Conservation (phyloP, 2,329 filamentous ascomycete genomes). For the Fusarium buxicola region DNA sequence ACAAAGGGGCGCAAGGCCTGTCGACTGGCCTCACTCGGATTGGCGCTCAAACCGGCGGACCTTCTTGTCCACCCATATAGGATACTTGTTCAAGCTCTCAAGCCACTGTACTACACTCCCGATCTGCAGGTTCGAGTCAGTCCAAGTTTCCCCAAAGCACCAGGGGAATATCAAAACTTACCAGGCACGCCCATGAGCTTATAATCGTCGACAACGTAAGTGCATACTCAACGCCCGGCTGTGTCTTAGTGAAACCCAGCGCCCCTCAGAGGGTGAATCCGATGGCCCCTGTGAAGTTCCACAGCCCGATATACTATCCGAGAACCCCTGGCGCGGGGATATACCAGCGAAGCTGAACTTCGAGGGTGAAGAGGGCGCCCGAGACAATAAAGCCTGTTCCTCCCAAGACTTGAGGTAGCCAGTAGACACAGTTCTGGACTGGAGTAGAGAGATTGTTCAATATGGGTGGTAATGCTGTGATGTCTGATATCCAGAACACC, state of each 20-base stretch:
- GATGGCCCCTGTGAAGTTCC: conserved; percentile 72
- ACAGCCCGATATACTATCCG: conserved; percentile 75
- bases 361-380: conserved; percentile 70
- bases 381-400: conserved; percentile 71
- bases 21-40: background rate
- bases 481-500: conserved; percentile 73
- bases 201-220: conserved; percentile 62
- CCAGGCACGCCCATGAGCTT: conserved; percentile 62
- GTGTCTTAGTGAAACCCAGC: conserved; percentile 60
- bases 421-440: conserved; percentile 65
- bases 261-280: conserved; percentile 73
- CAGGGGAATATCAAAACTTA: conserved; percentile 6
- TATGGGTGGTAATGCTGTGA: conserved; percentile 65
- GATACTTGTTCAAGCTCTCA: conserved; percentile 44
- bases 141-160: too few species aligned
- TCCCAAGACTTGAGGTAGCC: conserved; percentile 70
- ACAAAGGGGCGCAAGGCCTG: background rate
- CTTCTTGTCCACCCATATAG: conserved; percentile 34
- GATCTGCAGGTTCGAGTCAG: background rate
- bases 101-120: conserved; percentile 45
- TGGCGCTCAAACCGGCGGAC: conserved; percentile 9
- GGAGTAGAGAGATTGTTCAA: conserved; percentile 58
- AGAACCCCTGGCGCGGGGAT: conserved; percentile 65
- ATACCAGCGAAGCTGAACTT: conserved; percentile 74
- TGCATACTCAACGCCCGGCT: conserved; percentile 54